These are phyloP conservation scores for Metarhizium humberi DNA, from an alignment of 2,329 filamentous ascomycete species.

Conservation along the genomic window DNA sequence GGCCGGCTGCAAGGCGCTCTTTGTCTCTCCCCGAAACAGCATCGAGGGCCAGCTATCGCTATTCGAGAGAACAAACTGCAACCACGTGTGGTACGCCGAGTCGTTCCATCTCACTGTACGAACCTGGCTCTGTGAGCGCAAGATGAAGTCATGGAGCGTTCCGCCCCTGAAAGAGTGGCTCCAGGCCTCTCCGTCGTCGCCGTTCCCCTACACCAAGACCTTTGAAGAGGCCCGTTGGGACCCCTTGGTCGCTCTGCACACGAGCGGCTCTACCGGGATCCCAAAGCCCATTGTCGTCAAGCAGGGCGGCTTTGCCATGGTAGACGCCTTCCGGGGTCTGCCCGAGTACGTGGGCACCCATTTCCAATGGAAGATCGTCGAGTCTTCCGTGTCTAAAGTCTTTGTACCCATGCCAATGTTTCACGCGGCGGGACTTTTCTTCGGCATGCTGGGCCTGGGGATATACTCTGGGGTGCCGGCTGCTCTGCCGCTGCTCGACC, in stretches of 20 bases:
- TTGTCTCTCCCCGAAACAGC: constrained; percentile 9
- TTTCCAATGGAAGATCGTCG: not conserved
- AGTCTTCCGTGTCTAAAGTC: not conserved
- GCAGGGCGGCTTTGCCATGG: constrained; percentile 27
- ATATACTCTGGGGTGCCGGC: constrained; percentile 21
- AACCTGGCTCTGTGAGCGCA: constrained; percentile 6
- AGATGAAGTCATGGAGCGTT: constrained; percentile 28
- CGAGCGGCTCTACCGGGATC: constrained; percentile 7
- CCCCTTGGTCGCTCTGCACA: constrained; percentile 8
- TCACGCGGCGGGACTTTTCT: constrained; percentile 24
- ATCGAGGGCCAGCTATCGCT: constrained; percentile 19
- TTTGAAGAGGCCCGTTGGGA: constrained; percentile 8
- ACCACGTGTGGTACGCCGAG: constrained; percentile 22
- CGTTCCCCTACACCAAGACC: constrained; percentile 6
- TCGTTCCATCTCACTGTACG: constrained; percentile 6
- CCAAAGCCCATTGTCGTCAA: constrained; percentile 26
- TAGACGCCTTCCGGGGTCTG: constrained; percentile 22
- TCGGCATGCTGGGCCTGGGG: constrained; percentile 8
- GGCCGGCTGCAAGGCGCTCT: constrained; percentile 7
- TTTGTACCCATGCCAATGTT: constrained; percentile 25
- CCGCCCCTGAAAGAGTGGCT: constrained; percentile 25
- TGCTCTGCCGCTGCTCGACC: constrained; percentile 20
- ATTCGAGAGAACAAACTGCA: constrained; percentile 33
- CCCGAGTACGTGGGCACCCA: not conserved
- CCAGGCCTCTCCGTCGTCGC: constrained; percentile 20